Conservation (phyloP, 345 rosid genomes). For the Sapria himalayana region DNA sequence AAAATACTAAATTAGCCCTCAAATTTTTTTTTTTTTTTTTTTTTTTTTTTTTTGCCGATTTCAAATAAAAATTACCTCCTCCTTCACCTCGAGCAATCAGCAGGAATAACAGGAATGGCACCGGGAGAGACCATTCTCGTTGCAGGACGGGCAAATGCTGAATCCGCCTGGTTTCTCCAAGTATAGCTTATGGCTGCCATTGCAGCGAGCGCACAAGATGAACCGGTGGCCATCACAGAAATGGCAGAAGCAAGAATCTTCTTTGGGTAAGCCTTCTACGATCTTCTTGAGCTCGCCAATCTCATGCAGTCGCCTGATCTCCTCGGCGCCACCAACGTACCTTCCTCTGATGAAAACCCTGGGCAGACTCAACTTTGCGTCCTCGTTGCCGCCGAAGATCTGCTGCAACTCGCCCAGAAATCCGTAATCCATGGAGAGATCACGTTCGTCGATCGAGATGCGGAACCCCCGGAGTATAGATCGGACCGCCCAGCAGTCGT, state of each 20-base stretch:
- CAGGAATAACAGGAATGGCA: conserved; percentile 70
- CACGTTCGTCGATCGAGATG: conserved; percentile 63
- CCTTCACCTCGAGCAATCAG: too few species aligned
- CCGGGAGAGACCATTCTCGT: conserved; percentile 79
- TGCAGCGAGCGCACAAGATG: conserved; percentile 36
- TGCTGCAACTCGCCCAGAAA: conserved; percentile 56
- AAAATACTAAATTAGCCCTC: too few species aligned
- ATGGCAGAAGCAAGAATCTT: conserved; percentile 28
- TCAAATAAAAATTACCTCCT: too few species aligned
- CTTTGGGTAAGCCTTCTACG: conserved; percentile 33
- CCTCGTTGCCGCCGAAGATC: conserved; percentile 20
- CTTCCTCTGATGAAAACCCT: conserved; percentile 64
- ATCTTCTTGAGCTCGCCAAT: conserved; percentile 70
- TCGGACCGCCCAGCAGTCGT: conserved; percentile 44
- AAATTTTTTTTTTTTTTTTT: too few species aligned
- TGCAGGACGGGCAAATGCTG: conserved; percentile 41
- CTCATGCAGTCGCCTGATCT: conserved; percentile 55
- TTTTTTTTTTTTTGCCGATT: too few species aligned
- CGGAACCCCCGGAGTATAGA: conserved; percentile 45
- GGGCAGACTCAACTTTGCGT: conserved; percentile 38
- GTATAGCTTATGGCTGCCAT: conserved; percentile 72
- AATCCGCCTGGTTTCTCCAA: conserved; percentile 39
- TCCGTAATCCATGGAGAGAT: conserved; percentile 60
- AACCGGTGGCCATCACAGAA: conserved; percentile 52
- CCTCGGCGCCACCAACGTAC: conserved; percentile 79